Evolutionary conservation across 2,329 filamentous ascomycete species (phyloP).

Genomic region (Calonectria henricotiae): DNA sequence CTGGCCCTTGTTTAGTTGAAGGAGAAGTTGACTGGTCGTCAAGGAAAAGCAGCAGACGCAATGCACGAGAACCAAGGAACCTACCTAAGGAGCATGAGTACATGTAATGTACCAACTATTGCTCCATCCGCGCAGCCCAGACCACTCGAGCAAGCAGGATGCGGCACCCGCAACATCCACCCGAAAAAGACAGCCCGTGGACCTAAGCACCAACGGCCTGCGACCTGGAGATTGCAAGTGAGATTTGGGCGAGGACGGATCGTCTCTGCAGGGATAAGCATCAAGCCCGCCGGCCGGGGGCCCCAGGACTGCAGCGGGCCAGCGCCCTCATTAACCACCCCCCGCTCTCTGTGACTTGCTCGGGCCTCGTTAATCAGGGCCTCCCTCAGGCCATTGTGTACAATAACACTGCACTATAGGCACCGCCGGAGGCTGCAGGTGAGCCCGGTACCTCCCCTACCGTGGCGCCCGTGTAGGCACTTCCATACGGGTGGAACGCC

Average conservation of each 20-base stretch:
- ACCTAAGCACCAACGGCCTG: slow-evolving; percentile 36
- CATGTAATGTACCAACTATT: slow-evolving; percentile 25
- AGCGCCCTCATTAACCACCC: slow-evolving; percentile 27
- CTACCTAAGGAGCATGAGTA: slow-evolving; percentile 17
- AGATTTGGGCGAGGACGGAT: slow-evolving; percentile 55
- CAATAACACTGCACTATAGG: slow-evolving; percentile 34
- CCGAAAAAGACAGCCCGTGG: slow-evolving; percentile 35
- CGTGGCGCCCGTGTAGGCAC: slow-evolving; percentile 27
- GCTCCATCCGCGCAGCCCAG: slow-evolving; percentile 23
- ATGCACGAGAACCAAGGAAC: slow-evolving; percentile 33
- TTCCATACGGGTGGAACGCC: slow-evolving; percentile 16
- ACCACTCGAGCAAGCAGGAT: slow-evolving; percentile 29
- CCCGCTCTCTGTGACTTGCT: slow-evolving; percentile 25
- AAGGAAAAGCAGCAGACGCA: slow-evolving; percentile 34
- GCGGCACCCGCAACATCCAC: slow-evolving; percentile 35
- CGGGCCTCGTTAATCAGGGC: slow-evolving; percentile 26
- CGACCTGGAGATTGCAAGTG: slow-evolving; percentile 54
- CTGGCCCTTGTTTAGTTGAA: slow-evolving; percentile 43
- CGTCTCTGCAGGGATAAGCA: slow-evolving; percentile 56
- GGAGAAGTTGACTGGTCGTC: slow-evolving; percentile 36
- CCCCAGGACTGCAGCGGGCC: slow-evolving; percentile 42
- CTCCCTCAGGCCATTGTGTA: slow-evolving; percentile 19
- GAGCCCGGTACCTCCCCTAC: slow-evolving; percentile 25
- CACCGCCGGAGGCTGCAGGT: slow-evolving; percentile 17
- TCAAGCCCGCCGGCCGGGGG: slow-evolving; percentile 47